Evolutionary conservation across 2,329 filamentous ascomycete species (phyloP).

Genomic region (Metarhizium anisopliae): DNA sequence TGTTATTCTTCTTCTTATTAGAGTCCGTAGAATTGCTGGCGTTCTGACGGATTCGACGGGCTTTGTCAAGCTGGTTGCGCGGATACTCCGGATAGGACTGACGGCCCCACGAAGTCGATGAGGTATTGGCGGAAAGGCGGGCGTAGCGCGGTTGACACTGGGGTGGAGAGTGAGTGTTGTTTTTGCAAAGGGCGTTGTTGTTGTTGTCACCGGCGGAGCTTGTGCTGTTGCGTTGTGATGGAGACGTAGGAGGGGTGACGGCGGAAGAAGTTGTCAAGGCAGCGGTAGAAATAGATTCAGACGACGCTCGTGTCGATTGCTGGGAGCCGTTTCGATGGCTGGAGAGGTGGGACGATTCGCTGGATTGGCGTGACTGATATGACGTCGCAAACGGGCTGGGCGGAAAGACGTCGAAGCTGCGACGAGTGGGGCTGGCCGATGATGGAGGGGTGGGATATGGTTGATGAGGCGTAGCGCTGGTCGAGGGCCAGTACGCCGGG

Average conservation of each 20-base stretch:
- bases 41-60: background rate
- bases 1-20: background rate
- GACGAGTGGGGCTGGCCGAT: slow-evolving; percentile 35
- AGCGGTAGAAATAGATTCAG: background rate
- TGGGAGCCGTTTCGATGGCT: too few species aligned
- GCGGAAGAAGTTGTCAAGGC: too few species aligned
- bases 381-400: slow-evolving; percentile 30
- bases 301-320: too few species aligned
- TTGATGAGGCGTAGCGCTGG: background rate
- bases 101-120: background rate
- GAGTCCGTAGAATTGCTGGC: slow-evolving; percentile 5
- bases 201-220: too few species aligned
- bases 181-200: too few species aligned
- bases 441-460: slow-evolving; percentile 23
- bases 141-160: background rate
- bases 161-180: background rate
- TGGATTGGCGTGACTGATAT: background rate
- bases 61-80: background rate
- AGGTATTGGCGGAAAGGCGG: background rate
- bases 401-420: slow-evolving; percentile 23
- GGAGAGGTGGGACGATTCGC: background rate
- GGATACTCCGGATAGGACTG: background rate
- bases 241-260: background rate
- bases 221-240: background rate
- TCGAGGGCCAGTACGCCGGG: too few species aligned